Conservation (phyloP, 257 asterid genomes). For the Rauvolfia tetraphylla region DNA sequence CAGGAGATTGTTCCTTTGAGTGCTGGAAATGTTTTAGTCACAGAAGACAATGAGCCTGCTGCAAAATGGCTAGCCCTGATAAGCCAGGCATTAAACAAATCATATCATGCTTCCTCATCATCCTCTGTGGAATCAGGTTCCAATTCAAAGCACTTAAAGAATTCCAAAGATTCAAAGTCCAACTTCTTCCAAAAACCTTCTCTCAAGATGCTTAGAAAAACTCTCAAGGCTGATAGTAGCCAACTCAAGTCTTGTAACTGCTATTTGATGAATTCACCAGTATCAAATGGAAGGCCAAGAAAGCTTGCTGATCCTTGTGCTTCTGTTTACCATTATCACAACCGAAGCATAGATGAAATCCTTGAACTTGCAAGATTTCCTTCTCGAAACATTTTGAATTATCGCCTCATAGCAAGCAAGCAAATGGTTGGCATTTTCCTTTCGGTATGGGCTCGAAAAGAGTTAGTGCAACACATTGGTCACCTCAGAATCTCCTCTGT, state of each 20-base stretch:
- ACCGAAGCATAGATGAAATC: slow-evolving; percentile 32
- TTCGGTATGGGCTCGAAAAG: slow-evolving; percentile 71
- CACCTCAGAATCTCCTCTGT: slow-evolving; percentile 69
- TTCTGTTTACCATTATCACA: slow-evolving; percentile 6
- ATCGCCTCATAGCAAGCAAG: slow-evolving; percentile 68
- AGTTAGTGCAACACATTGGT: slow-evolving; percentile 57
- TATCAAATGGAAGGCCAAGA: slow-evolving; percentile 25
- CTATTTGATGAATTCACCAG: slow-evolving; percentile 13
- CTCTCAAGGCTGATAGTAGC: slow-evolving; percentile 42
- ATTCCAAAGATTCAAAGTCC: slow-evolving; percentile 26
- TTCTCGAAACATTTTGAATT: slow-evolving; percentile 30
- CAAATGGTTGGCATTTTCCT: slow-evolving; percentile 94
- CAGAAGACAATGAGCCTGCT: slow-evolving; percentile 93
- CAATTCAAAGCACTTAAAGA: slow-evolving; percentile 21
- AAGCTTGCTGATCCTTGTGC: slow-evolving; percentile 40
- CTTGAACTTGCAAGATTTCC: slow-evolving; percentile 36
- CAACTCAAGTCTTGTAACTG: slow-evolving; percentile 65
- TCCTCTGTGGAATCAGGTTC: slow-evolving; percentile 26
- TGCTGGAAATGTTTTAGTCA: slow-evolving; percentile 83
- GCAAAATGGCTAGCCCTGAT: slow-evolving; percentile 83
- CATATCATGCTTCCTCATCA: slow-evolving; percentile 40
- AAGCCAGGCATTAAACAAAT: slow-evolving; percentile 76
- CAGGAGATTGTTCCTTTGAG: slow-evolving; percentile 91
- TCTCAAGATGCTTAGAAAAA: slow-evolving; percentile 53
- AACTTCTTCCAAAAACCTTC: slow-evolving; percentile 53